Conservation (phyloP, 306 rosid genomes). For the Cercis canadensis region DNA sequence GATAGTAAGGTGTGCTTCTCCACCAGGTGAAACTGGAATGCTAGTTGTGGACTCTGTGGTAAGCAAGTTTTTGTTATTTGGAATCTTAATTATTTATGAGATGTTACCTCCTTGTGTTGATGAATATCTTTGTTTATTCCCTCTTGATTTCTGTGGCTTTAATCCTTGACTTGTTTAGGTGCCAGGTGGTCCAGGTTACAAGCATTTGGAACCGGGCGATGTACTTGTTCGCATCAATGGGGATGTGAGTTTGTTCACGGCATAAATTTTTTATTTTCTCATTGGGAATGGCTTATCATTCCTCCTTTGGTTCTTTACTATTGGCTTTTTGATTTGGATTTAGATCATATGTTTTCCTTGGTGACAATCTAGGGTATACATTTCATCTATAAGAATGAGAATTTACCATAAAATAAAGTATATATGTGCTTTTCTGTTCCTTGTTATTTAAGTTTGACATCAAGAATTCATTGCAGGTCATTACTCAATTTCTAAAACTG, state of each 20-base stretch:
- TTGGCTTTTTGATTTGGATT: slow-evolving; percentile 6
- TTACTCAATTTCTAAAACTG: slow-evolving; percentile 89
- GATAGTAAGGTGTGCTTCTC: slow-evolving; percentile 88
- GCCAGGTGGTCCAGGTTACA: slow-evolving; percentile 91
- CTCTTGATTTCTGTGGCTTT: slow-evolving; percentile 34
- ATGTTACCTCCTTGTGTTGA: not conserved
- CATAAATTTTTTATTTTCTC: not conserved
- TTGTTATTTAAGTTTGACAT: slow-evolving; percentile 17
- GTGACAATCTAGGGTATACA: not conserved
- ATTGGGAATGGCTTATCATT: not conserved
- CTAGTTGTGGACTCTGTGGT: slow-evolving; percentile 96
- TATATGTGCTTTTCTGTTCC: not conserved
- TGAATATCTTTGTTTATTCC: not conserved
- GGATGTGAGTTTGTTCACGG: slow-evolving; percentile 65
- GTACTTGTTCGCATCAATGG: slow-evolving; percentile 94
- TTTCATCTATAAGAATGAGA: slow-evolving; percentile 18
- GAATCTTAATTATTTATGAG: slow-evolving; percentile 3
- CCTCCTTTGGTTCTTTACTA: slow-evolving; percentile 24
- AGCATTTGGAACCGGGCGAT: slow-evolving; percentile 93
- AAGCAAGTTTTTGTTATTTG: slow-evolving; percentile 39
- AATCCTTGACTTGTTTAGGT: slow-evolving; percentile 66
- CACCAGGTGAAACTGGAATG: slow-evolving; percentile 89
- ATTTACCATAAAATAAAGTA: not conserved
- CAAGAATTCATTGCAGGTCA: slow-evolving; percentile 63
- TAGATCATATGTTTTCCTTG: slow-evolving; percentile 2